A percentile compares a stretch with the other conserved stretches of the same genome.
These are phyloP conservation scores for Penicillium atrosanguineum DNA, from an alignment of 495 filamentous ascomycete species.

Conservation along the genomic window DNA sequence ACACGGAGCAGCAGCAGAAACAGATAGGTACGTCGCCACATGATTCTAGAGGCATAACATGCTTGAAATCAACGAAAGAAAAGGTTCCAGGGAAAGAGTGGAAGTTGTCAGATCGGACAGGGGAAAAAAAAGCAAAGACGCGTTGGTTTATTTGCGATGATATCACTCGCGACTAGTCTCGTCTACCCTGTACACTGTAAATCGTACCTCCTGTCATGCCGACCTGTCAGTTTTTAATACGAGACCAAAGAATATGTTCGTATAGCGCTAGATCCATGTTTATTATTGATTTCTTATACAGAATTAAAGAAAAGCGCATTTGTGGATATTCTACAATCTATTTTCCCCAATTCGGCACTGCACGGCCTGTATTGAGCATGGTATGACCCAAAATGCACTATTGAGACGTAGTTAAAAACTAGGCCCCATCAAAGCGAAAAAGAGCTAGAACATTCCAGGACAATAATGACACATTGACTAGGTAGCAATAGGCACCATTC, in stretches of 20 bases:
- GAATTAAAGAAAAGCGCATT: neutral
- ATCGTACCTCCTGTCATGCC: conserved; percentile 1
- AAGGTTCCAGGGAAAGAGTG: conserved; percentile 6
- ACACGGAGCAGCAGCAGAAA: conserved; percentile 80
- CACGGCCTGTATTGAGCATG: neutral
- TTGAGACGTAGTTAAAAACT: neutral
- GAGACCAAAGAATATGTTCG: neutral
- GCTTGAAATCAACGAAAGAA: conserved; percentile 6
- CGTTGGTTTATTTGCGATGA: conserved; percentile 17
- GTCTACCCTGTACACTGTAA: neutral
- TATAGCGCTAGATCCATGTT: no score
- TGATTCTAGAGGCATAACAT: conserved; percentile 39
- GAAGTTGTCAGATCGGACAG: conserved; percentile 6
- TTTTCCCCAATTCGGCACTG: neutral
- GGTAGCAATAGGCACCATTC: neutral
- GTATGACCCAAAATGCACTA: no score
- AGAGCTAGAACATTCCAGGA: neutral
- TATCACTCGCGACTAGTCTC: conserved; percentile 15
- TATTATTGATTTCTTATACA: neutral
- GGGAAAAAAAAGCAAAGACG: conserved; percentile 13
- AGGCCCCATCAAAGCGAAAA: neutral
- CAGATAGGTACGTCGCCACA: conserved; percentile 92
- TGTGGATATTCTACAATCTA: neutral
- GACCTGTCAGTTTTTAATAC: neutral
- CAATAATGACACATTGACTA: neutral